Evolutionary conservation across 305 asterid genomes (phyloP).

Genomic region (Fraxinus sp.): DNA sequence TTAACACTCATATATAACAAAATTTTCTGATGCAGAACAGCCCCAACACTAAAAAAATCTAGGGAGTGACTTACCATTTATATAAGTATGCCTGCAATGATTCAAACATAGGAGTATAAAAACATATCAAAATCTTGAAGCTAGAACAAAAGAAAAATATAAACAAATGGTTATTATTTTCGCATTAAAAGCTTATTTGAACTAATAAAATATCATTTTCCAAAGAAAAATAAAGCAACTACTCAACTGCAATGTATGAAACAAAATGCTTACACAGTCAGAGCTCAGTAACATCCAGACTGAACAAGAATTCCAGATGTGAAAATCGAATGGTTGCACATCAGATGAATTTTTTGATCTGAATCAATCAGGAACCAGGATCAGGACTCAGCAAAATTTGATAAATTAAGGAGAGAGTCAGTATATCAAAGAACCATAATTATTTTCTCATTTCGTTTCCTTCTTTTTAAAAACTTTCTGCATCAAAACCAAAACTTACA

Average conservation of each 20-base stretch:
- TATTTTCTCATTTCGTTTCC: neutral
- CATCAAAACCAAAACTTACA: neutral
- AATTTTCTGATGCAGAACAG: neutral
- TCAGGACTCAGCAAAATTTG: neutral
- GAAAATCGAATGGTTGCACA: neutral
- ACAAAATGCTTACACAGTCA: neutral
- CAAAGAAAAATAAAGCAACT: neutral
- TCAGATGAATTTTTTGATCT: neutral
- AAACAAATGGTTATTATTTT: neutral
- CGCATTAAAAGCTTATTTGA: neutral
- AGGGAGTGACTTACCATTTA: neutral
- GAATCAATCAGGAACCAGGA: neutral
- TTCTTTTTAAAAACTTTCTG: neutral
- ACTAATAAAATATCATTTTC: slow-evolving; percentile 3
- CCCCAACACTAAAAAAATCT: neutral
- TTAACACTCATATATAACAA: neutral
- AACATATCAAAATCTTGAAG: neutral
- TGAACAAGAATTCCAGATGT: neutral
- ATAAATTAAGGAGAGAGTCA: neutral
- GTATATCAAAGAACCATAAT: neutral
- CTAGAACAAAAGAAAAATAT: neutral
- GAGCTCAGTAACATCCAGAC: neutral
- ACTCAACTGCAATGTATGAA: neutral
- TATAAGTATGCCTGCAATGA: neutral
- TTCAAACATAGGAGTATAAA: neutral